Base-by-base conservation (phyloP, 345 rosid species). In the Dovyalis caffra region DNA sequence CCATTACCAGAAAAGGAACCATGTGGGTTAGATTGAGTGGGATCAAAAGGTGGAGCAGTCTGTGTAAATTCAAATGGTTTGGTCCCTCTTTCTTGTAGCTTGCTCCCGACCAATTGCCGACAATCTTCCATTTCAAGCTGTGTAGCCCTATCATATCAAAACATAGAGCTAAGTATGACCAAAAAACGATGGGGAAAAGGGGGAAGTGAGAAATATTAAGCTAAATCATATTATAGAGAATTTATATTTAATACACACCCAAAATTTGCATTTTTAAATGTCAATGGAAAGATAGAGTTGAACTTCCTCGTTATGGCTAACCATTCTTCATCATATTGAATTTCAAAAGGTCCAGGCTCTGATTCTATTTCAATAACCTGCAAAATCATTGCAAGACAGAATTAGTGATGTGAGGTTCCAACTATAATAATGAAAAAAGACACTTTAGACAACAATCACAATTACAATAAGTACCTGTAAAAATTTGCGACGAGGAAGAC, bases 291-390 rank as follows among this genome's bases (percentile, higher is more conserved):
- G 67, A 82, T 65, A 75, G 90, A 77, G 79, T 95, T 90, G 85
- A 87, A 87, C 73, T 81, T 87, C 75, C 79, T 75, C 31, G 95
- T 95, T 69, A 91, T 83, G 32, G 92, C 90, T 20, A 90, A 83
- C 97, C 98, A 95, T 76, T 95, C 98, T 85, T 91, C 97, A 35
- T 93, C 99, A 66, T 90, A 93, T 64, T 86, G 84, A 81, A 95
- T 70, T 80, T 90, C 91, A 68, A 78, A 85, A 37, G 92, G 94
- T 74, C 94, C 97, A 63, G 92, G 90, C 75, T 77, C 94, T 29
- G 93, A 90, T 70, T 95, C 97, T 64, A 95, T 76, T 64, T 91
- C 97, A 78, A 93, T 76, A 76, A 95, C 83, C 98, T 93, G 78
- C 66, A 74, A 74, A 40, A 64, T 64, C 62, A 77, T 49, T 26